Evolutionary conservation across 208 protist genomes (phyloP), one percentile per base, ranked within the genome.

Genomic region (Acanthamoeba castellanii): DNA sequence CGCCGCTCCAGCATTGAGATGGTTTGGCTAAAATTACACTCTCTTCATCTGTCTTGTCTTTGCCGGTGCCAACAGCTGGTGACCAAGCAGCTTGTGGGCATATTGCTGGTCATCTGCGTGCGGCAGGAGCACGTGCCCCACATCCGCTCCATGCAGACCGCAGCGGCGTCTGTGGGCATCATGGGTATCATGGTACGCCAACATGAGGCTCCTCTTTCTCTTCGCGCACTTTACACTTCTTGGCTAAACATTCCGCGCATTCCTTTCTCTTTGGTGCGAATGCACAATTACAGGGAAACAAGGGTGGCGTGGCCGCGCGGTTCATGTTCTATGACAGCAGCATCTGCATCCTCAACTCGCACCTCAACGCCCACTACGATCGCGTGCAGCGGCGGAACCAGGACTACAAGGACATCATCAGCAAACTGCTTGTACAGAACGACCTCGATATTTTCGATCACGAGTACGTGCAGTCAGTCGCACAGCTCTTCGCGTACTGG

Each of bases 181-280:
- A 97, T 98, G 96, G 96, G 95, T 50, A 97, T 98, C n/a, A 97
- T 95, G 14, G 78, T 97, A 59, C 42, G 95, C n/a, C 96, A 97
- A 20, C 37, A 90, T n/a, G 52, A 97, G 34, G 50, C 32, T 95
- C 25, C 37, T 57, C 85, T 91, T 74, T 92, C 55, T 14, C 45
- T 81, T 93, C 25, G 16, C 8, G 1, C 18, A 5, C 3, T 20
- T 3, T 11, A 57, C 45, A 13, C 9, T 70, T 37, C 27, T 92
- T 50, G 11, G 95, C 42, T 88, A 1, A 27, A 16, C 45, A 45
- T 14, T 72, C 52, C 37, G 6, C 81, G 32, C n/a, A 52, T 70
- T 42, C 16, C 27, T 27, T 20, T 91, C 11, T 68, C 3, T 52
- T 14, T 50, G 45, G 45, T 91, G 7, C 59, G 22, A 3, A 68